Base-by-base conservation (phyloP, 208 protist genomes). In the Trypanosoma mega region DNA sequence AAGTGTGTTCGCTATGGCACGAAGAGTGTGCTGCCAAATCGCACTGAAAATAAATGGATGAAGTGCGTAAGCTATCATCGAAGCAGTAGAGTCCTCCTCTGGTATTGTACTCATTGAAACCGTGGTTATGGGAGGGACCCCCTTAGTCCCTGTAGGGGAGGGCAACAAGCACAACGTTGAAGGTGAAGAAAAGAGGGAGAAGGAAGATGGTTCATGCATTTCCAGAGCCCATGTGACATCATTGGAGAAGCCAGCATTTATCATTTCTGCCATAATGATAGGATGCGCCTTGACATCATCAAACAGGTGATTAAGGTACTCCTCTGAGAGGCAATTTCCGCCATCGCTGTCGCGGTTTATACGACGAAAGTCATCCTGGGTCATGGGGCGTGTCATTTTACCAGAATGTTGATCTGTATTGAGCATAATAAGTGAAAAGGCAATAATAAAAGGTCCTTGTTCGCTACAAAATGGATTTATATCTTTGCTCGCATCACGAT, bases 341-440 rank as follows among this genome's bases (percentile, higher is more conserved):
- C 98, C 91, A 81, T 99, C 97, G 63, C 98, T 98, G 63, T 93
- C 92, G n/a, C 88, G 76, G 77, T 98, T 98, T 76, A 98, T 98
- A 37, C 70, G 76, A 31, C 94, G 54, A 71, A 98, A 99, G 52
- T 97, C 93, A 7, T 76, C 76, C 29, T 90, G 65, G 34, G 94
- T 97, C 89, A 99, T 98, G 60, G 96, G 96, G 23, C 95, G 90
- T 26, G 86, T 79, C 24, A 98, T 77, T 56, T 92, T 88, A 21
- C 92, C 88, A 11, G 88, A 98, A 76, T 99, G 98, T 58, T 96
- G 81, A 70, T 99, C 98, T 0, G 98, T 99, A 78, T 99, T 98
- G n/a, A 99, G 90, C 96, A 99, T 99, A 52, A 99, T 99, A 44
- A 99, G 95, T 20, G 96, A 93, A 72, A 98, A 99, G 11, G 98